Conservation (phyloP, 176 grass and related monocot genomes). For the Oryza coarctata region DNA sequence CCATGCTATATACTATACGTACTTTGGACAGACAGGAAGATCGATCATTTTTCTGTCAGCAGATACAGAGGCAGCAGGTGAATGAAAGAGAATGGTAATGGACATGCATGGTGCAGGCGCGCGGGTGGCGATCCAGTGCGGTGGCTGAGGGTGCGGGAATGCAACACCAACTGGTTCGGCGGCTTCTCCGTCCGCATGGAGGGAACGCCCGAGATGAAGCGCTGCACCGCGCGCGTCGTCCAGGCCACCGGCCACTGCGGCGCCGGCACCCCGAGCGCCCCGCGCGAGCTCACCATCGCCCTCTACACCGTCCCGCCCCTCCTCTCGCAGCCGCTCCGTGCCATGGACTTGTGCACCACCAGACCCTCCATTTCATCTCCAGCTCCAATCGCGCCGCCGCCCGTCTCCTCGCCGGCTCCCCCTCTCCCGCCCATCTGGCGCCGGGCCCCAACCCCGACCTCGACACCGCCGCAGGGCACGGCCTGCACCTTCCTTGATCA, state of each 20-base stretch:
- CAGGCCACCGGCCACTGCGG: slow-evolving; percentile 57
- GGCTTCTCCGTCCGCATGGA: slow-evolving; percentile 67
- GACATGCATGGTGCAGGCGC: no score
- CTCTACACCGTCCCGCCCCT: slow-evolving; percentile 80
- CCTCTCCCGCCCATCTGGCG: slow-evolving; percentile 45
- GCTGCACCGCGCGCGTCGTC: slow-evolving; percentile 75
- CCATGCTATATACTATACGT: no score
- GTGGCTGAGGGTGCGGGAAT: slow-evolving; percentile 47
- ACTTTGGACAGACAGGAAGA: no score
- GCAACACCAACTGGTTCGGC: slow-evolving; percentile 90
- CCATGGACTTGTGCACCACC: slow-evolving; percentile 65
- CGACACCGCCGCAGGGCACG: slow-evolving; percentile 12
- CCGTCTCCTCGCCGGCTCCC: slow-evolving; percentile 16
- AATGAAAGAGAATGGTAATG: no score
- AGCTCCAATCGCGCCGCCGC: not conserved
- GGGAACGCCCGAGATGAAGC: slow-evolving; percentile 69
- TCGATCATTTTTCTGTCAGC: no score
- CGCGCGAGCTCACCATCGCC: slow-evolving; percentile 53
- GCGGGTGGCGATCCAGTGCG: slow-evolving; percentile 69
- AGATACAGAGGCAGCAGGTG: no score
- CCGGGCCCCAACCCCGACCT: slow-evolving; percentile 7
- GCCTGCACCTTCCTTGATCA: slow-evolving; percentile 78
- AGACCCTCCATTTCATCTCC: not conserved
- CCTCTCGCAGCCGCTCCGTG: slow-evolving; percentile 50
- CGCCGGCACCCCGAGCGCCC: slow-evolving; percentile 13